Conservation (phyloP, 345 rosid genomes). For the Geranium rotundifolium region DNA sequence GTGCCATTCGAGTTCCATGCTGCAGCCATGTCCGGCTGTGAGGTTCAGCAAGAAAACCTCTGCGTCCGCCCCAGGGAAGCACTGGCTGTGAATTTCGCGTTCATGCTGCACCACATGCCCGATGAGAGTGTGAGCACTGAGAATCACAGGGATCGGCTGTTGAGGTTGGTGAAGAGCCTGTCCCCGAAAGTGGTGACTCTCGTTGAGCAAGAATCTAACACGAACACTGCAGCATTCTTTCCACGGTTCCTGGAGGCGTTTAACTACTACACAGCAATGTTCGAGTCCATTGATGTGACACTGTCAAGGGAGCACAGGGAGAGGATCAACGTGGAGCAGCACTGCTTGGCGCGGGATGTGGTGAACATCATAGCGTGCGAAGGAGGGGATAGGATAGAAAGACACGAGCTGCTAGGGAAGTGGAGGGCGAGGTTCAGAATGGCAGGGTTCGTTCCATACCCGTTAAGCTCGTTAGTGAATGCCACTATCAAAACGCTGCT, state of each 20-base stretch:
- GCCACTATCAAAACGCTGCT: slow-evolving; percentile 56
- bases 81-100: slow-evolving; percentile 80
- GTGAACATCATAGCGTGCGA: slow-evolving; percentile 88
- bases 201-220: slow-evolving; percentile 87
- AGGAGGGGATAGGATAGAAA: slow-evolving; percentile 72
- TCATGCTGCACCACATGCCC: slow-evolving; percentile 72
- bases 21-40: slow-evolving; percentile 40
- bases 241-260: slow-evolving; percentile 70
- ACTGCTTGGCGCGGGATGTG: slow-evolving; percentile 77
- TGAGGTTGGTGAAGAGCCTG: slow-evolving; percentile 60
- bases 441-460: slow-evolving; percentile 74
- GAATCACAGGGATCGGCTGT: slow-evolving; percentile 59
- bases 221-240: slow-evolving; percentile 74
- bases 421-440: slow-evolving; percentile 73
- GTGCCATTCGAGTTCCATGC: slow-evolving; percentile 85
- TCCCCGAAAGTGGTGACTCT: slow-evolving; percentile 86
- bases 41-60: slow-evolving; percentile 37
- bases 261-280: slow-evolving; percentile 71
- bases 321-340: slow-evolving; percentile 80
- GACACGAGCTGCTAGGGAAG: slow-evolving; percentile 78
- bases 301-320: slow-evolving; percentile 64
- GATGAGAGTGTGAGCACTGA: slow-evolving; percentile 83
- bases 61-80: slow-evolving; percentile 46
- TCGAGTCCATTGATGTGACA: slow-evolving; percentile 73
- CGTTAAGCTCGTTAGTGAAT: slow-evolving; percentile 68